A percentile compares a stretch with the other conserved stretches of the same genome.
Evolutionary conservation across 176 grass and related monocot genomes (phyloP).

Genomic region (Cocos nucifera): DNA sequence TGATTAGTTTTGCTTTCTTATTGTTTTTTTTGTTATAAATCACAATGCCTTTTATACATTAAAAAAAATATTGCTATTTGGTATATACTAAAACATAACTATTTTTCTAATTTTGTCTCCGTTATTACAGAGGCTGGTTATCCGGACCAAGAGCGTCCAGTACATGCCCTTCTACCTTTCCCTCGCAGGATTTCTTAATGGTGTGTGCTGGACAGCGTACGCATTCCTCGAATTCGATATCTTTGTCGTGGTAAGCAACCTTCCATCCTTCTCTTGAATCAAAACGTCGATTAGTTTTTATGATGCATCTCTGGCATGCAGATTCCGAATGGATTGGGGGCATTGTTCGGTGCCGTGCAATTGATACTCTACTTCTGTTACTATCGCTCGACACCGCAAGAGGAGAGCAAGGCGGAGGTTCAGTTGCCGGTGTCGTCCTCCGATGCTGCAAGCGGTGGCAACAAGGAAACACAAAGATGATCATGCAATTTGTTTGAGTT

Average conservation of each 20-base stretch:
- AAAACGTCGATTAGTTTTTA: no score
- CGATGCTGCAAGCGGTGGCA: no score
- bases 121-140: slow-evolving; percentile 38
- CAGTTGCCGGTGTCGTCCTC: slow-evolving; percentile 23
- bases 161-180: slow-evolving; percentile 69
- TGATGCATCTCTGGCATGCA: slow-evolving; percentile 2
- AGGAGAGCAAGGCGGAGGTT: slow-evolving; percentile 21
- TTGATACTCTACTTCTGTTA: slow-evolving; percentile 61
- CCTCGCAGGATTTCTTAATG: slow-evolving; percentile 45
- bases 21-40: no score
- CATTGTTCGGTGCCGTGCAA: slow-evolving; percentile 36
- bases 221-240: slow-evolving; percentile 67
- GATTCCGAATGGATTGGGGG: slow-evolving; percentile 57
- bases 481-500: no score
- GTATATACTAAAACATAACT: no score
- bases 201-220: slow-evolving; percentile 62
- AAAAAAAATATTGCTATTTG: no score
- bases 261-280: not conserved
- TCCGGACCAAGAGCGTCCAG: slow-evolving; percentile 62
- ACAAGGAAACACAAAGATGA: no score
- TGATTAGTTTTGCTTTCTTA: no score
- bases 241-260: slow-evolving; percentile 33
- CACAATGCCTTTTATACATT: no score
- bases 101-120: no score
- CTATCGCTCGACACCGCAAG: slow-evolving; percentile 31